phyloP scores from a whole-genome alignment of 768 basidiomycete species.

The Porphyrellus cyaneotinctus region DNA sequence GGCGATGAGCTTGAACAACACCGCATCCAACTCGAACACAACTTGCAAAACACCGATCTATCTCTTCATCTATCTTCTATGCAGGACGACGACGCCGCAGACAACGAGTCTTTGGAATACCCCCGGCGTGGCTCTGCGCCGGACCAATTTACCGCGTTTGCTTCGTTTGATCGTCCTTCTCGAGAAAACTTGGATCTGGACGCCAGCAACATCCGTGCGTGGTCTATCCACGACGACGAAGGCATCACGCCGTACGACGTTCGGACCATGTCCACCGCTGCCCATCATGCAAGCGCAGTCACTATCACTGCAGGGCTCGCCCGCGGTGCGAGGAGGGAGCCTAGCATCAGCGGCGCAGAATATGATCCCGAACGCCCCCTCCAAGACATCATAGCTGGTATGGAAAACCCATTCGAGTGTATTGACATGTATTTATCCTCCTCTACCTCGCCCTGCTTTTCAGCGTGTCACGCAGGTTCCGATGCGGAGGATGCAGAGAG shows the following conservation, averaged over 20 bases:
- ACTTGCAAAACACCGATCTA: slow-evolving; percentile 68
- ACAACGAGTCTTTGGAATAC: slow-evolving; percentile 59
- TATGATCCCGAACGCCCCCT: slow-evolving; percentile 83
- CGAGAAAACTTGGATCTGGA: slow-evolving; percentile 55
- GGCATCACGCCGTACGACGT: slow-evolving; percentile 63
- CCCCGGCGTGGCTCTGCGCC: slow-evolving; percentile 66
- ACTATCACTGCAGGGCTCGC: slow-evolving; percentile 81
- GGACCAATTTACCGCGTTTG: slow-evolving; percentile 50
- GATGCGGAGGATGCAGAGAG: slow-evolving; percentile 47
- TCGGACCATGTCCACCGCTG: slow-evolving; percentile 75
- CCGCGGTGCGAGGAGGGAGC: slow-evolving; percentile 46
- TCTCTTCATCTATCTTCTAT: slow-evolving; percentile 65
- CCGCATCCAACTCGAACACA: slow-evolving; percentile 75
- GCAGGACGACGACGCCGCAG: slow-evolving; percentile 38
- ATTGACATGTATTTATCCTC: neutral
- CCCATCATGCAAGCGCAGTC: slow-evolving; percentile 85
- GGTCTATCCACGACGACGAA: slow-evolving; percentile 65
- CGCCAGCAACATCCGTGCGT: slow-evolving; percentile 46
- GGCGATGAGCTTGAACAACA: slow-evolving; percentile 73
- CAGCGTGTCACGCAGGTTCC: slow-evolving; percentile 45
- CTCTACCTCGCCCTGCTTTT: slow-evolving; percentile 32
- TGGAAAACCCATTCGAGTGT: slow-evolving; percentile 4
- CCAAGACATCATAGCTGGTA: slow-evolving; percentile 65
- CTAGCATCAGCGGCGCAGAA: slow-evolving; percentile 69
- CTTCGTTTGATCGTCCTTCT: slow-evolving; percentile 58